Evolutionary conservation across 208 protist genomes (phyloP), one percentile per base, ranked within the genome.

Genomic region (Trypanosoma rangeli): DNA sequence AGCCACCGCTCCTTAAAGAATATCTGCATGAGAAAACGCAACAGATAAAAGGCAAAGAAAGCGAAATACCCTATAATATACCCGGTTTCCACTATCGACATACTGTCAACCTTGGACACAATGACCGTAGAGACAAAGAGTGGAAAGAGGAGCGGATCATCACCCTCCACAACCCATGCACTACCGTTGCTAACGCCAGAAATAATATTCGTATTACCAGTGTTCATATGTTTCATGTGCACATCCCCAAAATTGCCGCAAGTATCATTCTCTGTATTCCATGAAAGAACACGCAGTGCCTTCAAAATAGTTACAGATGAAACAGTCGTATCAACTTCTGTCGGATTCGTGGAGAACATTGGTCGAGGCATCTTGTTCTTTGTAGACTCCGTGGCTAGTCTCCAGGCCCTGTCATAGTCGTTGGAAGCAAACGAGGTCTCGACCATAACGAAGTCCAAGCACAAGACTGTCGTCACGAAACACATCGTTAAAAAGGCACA

Each of bases 171-270:
- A 44, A 37, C 29, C 37, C 44, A 62, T 24, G 7, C n/a, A 39
- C 60, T 42, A 13, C 26, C 26, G n/a, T 35, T 56, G 3, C 0
- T 5, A 46, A 3, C 22, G 49, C 13, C n/a, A 62, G 4, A 46
- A 49, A 26, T 54, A 52, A 24, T 64, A 54, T 29, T 20, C 15
- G 53, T 55, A 67, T 52, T 39, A 20, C n/a, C 2, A 56, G 10
- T 35, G 15, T 2, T 48, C 5, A 12, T 53, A n/a, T 31, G 56
- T 22, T 13, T 24, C 28, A 26, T 39, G 7, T 28, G 28, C 18
- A 55, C 3, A n/a, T 68, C 54, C 18, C 60, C 54, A 67, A 57
- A 68, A 55, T 74, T 74, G 61, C 70, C 54, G 48, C 70, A 74
- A 3, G 55, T 42, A 37, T 62, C 62, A 33, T 55, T 49, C 5